These are phyloP conservation scores for Ceratobasidium sp. DNA, from an alignment of 1,284 basidiomycete species.

Conservation along the genomic window DNA sequence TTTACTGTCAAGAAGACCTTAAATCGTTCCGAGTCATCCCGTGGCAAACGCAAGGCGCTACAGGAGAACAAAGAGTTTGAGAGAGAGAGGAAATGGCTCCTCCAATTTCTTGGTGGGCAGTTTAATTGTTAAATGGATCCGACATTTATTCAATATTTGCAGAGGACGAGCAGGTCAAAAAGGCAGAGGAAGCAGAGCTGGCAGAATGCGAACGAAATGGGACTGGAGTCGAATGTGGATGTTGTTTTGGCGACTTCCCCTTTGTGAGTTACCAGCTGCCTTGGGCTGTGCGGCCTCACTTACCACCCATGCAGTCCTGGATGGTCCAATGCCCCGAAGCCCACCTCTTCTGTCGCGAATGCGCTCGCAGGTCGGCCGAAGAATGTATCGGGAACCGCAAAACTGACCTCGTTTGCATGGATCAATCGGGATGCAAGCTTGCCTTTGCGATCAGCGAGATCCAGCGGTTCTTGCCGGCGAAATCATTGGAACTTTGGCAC, in stretches of 20 bases:
- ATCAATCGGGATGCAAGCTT: conserved; percentile 74
- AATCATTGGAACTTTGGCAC: conserved; percentile 70
- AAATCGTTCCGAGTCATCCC: conserved; percentile 57
- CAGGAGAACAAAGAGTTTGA: conserved; percentile 57
- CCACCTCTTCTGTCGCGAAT: conserved; percentile 72
- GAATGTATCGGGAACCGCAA: conserved; percentile 54
- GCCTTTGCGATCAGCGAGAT: conserved; percentile 62
- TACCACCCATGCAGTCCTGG: conserved; percentile 60
- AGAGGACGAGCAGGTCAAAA: conserved; percentile 46
- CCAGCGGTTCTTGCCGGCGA: conserved; percentile 60
- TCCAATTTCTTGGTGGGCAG: conserved; percentile 43
- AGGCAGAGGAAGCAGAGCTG: conserved; percentile 53
- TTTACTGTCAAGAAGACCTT: conserved; percentile 52
- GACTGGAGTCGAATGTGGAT: conserved; percentile 77
- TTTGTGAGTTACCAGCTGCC: conserved; percentile 61
- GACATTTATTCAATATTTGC: conserved; percentile 49
- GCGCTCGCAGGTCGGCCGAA: conserved; percentile 57
- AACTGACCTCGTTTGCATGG: conserved; percentile 74
- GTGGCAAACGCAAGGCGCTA: conserved; percentile 57
- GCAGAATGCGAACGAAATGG: conserved; percentile 55
- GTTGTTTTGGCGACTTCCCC: conserved; percentile 74
- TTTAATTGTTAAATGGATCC: not conserved
- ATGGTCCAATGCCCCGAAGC: conserved; percentile 86
- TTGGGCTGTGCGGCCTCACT: not conserved
- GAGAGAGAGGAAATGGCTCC: conserved; percentile 58